Evolutionary conservation across 2,329 filamentous ascomycete genomes (phyloP).

Genomic region (Penicillium brasilianum): DNA sequence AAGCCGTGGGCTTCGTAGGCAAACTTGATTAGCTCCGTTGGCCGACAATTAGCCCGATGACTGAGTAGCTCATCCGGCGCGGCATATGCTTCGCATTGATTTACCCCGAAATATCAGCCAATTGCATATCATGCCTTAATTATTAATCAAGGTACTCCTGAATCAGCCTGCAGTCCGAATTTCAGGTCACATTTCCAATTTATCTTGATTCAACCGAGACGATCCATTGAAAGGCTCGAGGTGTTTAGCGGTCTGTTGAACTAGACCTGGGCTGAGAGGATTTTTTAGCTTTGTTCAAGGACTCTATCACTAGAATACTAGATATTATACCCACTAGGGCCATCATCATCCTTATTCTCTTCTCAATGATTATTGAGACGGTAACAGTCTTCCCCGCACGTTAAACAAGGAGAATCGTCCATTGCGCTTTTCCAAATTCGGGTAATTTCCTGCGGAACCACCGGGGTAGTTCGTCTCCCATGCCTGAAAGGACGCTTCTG

Average conservation of each 20-base stretch:
- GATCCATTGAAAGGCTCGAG: background rate
- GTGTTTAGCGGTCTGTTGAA: background rate
- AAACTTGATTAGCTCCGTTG: background rate
- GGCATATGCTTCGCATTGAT: conserved; percentile 18
- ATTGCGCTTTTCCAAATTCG: background rate
- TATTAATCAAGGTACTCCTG: background rate
- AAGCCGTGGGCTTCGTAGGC: background rate
- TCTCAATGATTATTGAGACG: background rate
- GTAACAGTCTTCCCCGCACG: background rate
- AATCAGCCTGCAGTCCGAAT: background rate
- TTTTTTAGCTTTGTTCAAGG: too few relatives aligned
- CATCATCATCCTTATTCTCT: background rate
- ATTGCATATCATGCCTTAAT: background rate
- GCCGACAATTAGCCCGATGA: background rate
- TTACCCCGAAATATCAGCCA: conserved; percentile 14
- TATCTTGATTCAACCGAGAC: background rate
- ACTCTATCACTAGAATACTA: too few relatives aligned
- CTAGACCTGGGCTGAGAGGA: background rate
- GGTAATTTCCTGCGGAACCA: conserved; percentile 3
- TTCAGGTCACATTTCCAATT: background rate
- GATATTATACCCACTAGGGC: background rate
- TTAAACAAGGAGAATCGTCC: background rate
- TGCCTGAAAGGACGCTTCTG: background rate
- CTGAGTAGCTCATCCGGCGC: background rate
- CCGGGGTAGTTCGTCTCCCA: background rate